These are phyloP conservation scores for Cotoneaster glaucophyllus DNA, from an alignment of 306 rosid genomes.

Conservation along the genomic window DNA sequence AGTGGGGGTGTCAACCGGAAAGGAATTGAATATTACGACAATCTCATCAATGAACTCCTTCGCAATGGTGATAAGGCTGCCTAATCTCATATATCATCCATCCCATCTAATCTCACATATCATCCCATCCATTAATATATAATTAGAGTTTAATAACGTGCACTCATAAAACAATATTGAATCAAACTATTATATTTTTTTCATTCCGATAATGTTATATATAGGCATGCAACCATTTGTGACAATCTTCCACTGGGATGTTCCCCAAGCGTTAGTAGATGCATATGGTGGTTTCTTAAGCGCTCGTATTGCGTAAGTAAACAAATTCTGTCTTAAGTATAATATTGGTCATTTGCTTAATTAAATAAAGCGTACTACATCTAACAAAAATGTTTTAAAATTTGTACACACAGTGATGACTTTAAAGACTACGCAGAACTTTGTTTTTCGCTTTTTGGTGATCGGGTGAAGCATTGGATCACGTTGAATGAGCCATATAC, in stretches of 20 bases:
- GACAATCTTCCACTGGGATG: constrained; percentile 71
- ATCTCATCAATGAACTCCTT: constrained; percentile 45
- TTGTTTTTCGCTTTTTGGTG: constrained; percentile 50
- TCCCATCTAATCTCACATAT: too few relatives aligned
- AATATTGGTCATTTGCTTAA: background rate
- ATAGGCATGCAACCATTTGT: constrained; percentile 40
- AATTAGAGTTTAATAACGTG: background rate
- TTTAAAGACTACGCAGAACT: constrained; percentile 38
- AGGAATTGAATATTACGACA: constrained; percentile 49
- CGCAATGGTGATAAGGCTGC: constrained; percentile 25
- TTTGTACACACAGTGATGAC: constrained; percentile 18
- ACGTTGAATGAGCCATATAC: constrained; percentile 49
- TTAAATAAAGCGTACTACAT: background rate
- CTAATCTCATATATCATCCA: too few relatives aligned
- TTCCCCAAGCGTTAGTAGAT: constrained; percentile 58
- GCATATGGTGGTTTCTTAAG: constrained; percentile 58
- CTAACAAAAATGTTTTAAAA: background rate
- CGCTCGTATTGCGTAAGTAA: constrained; percentile 38
- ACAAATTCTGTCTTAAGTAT: background rate
- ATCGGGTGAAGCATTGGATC: constrained; percentile 57
- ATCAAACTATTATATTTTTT: background rate
- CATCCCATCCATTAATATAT: too few relatives aligned
- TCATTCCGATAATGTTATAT: background rate
- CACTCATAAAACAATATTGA: background rate
- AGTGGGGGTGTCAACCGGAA: constrained; percentile 48